Evolutionary conservation across 805 yeast species (phyloP), one percentile per base, ranked within the genome.

Genomic region (Kluyveromyces dobzhanskii): DNA sequence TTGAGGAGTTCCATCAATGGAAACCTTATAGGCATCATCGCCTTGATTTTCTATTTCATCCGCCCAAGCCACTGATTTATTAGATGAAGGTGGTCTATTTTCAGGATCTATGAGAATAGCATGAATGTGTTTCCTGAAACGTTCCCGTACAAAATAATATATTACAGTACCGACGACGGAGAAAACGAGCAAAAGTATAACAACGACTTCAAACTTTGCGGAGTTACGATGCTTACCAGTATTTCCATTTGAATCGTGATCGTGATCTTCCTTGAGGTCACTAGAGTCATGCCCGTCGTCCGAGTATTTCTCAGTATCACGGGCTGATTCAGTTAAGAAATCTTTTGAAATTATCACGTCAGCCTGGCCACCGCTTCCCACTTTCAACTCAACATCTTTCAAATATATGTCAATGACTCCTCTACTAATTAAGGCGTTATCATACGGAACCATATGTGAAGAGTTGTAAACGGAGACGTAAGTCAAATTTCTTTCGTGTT

Each of bases 371-470:
- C 78, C 78, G 23, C 64, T 70, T 36, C 68, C 75, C 37, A 74
- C 76, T 64, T 44, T 69, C 65, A 60, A 74, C 62, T 65, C 78
- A 59, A 65, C 77, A 67, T 58, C 69, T 61, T 62, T 68, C 37
- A 56, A 32, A 28, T 48, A 49, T n/a, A 67, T 56, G 39, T 85
- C 87, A 30, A 87, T 62, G 44, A 88, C 61, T 13, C 86, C 85
- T 47, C 87, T 69, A 6, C 88, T 73, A 19, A 73, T 69, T 33
- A 70, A 75, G 1, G 92, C 83, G 38, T 75, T 63, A 56, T 88
- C 97, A 47, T 74, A 80, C 1, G 97, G 95, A 18, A 87, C 92
- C 97, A 92, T 90, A 56, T 92, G 97, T 3, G 95, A 81, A 0
- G 95, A 76, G 49, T 85, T 75, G 56, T 62, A 74, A 2, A 90